phyloP scores from a whole-genome alignment of 2,329 filamentous ascomycete species.

The Pseudodiploospora longispora region DNA sequence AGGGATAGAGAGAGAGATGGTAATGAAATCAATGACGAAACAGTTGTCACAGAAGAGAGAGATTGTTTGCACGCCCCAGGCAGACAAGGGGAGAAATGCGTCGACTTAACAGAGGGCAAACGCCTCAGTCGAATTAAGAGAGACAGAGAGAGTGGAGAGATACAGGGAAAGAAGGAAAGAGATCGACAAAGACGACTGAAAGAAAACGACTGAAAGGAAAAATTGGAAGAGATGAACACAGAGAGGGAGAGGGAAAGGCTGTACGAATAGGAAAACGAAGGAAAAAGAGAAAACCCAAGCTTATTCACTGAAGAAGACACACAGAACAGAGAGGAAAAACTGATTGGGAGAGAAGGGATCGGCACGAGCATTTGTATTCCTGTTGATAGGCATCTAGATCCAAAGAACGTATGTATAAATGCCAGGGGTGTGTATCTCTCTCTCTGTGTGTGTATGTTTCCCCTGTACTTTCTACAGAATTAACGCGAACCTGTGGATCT shows the following conservation, averaged over 20 bases:
- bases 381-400: background rate
- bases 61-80: too few species aligned
- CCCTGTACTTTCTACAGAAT: too few species aligned
- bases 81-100: too few species aligned
- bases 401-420: background rate
- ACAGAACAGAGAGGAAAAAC: slow-evolving; percentile 2
- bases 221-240: slow-evolving; percentile 8
- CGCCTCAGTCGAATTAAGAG: background rate
- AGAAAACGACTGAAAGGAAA: slow-evolving; percentile 7
- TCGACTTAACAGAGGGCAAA: too few species aligned
- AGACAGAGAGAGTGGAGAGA: slow-evolving; percentile 8
- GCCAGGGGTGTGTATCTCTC: too few species aligned
- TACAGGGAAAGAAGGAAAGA: slow-evolving; percentile 10
- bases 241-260: slow-evolving; percentile 10
- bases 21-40: slow-evolving; percentile 1
- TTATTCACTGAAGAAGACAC: slow-evolving; percentile 6
- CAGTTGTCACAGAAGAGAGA: background rate
- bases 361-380: slow-evolving; percentile 8
- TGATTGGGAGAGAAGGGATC: slow-evolving; percentile 11
- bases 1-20: background rate
- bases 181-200: slow-evolving; percentile 7
- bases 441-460: too few species aligned
- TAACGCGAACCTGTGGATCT: too few species aligned
- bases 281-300: slow-evolving; percentile 5
- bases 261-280: slow-evolving; percentile 6